These are phyloP conservation scores for Acorus gramineus DNA, from an alignment of 106 monocot species.

Conservation along the genomic window DNA sequence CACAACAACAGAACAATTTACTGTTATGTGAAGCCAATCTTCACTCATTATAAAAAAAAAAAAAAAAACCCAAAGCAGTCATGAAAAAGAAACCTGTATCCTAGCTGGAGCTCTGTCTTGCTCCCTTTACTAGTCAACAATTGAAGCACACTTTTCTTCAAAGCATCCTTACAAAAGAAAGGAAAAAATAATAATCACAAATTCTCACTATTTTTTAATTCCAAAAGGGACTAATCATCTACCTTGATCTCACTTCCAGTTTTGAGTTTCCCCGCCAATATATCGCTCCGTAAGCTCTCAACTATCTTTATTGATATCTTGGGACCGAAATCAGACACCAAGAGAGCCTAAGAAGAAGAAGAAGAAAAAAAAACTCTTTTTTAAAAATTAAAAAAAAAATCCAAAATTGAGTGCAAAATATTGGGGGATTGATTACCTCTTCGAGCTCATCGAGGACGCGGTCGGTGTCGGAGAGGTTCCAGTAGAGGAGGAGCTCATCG, in stretches of 20 bases:
- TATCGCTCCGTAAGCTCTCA: slow-evolving; percentile 60
- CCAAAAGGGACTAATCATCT: background rate
- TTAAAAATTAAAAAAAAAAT: background rate
- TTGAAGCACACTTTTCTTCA: slow-evolving; percentile 67
- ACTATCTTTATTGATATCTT: slow-evolving; percentile 91
- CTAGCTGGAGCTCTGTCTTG: slow-evolving; percentile 83
- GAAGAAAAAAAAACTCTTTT: background rate
- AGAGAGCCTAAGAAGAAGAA: slow-evolving; percentile 37
- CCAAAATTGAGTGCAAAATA: background rate
- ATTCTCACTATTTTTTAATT: too few species aligned
- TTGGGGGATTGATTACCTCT: slow-evolving; percentile 34
- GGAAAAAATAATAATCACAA: too few species aligned
- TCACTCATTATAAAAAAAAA: background rate
- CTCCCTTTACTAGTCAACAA: slow-evolving; percentile 52
- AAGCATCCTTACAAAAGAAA: slow-evolving; percentile 32
- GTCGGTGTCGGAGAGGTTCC: slow-evolving; percentile 89
- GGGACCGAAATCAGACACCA: slow-evolving; percentile 91
- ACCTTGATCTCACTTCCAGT: slow-evolving; percentile 88
- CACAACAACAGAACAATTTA: slow-evolving; percentile 4
- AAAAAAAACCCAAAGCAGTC: background rate
- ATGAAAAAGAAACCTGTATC: slow-evolving; percentile 43
- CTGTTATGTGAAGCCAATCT: background rate
- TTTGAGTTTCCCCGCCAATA: slow-evolving; percentile 74
- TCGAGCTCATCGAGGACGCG: slow-evolving; percentile 91
- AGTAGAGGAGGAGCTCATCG: slow-evolving; percentile 92